Base-by-base conservation (phyloP, 208 protist genomes). In the Trypanosoma cruzi region DNA sequence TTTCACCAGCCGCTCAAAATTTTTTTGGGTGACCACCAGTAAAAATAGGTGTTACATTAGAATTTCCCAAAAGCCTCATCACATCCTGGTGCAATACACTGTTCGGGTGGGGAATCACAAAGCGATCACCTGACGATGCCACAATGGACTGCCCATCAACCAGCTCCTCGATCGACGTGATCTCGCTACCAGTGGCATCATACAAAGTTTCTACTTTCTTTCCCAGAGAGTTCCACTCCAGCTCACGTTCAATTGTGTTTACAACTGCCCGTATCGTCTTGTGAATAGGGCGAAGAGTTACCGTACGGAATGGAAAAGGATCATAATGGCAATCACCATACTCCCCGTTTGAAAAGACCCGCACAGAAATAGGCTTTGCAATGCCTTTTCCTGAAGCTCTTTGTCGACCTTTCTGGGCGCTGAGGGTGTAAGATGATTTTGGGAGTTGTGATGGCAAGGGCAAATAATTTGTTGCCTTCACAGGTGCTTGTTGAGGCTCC, bases 321-420 rank as follows among this genome's bases (percentile, higher is more conserved):
- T 87, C 81, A 18, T 29, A 71, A 58, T 55, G 70, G 79, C 72
- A 26, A 64, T 90, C 86, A 46, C 90, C 93, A 78, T 97, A 97
- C 24, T 82, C 40, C 10, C 93, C 93, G 75, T 97, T 97, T 60
- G 89, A 86, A 72, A 89, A 97, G 24, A 97, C 85, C 32, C 81
- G 77, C 29, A 97, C 78, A 63, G 88, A 88, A 72, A 88, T 89
- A 20, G 80, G 73, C 65, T 78, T 81, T 6, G 37, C 10, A 34
- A 73, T 70, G 37, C 67, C 60, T 44, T 77, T 77, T 10, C n/a
- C 22, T 40, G 48, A 1, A 26, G 26, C 46, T 11, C 40, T 50
- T 44, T 59, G 26, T 8, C 36, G 3, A 32, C 16, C 1, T 28
- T 4, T 34, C 20, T 28, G 54, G 52, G 18, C 36, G 13, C 20